Base-by-base conservation (phyloP, 805 yeast species). In the Barnettozyma californica region DNA sequence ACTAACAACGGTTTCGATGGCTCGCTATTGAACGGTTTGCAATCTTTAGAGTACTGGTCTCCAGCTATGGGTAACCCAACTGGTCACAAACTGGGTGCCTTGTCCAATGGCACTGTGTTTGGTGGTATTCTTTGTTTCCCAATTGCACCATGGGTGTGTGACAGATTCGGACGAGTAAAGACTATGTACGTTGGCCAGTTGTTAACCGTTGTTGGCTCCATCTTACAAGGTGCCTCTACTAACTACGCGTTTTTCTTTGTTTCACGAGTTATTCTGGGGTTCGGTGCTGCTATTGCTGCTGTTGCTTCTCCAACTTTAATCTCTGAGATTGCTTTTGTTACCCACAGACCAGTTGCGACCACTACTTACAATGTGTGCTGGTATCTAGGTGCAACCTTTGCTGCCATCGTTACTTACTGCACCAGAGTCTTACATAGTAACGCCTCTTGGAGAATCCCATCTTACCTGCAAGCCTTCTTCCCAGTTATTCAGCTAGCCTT, bases 381-480 rank as follows among this genome's bases (percentile, higher is more conserved):
- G 80, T 75, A 73, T 53, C 55, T 75, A 26, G 82, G 82, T 34
- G 77, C 78, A 13, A 57, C 74, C 45, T 57, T 77, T 42, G 75
- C 81, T 9, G 75, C 78, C 19, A 70, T 76, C 74, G 68, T 71
- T 44, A 66, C 78, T 2, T 75, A 65, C 52, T 80, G 79, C 57
- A 66, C 77, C 13, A 62, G 61, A 49, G 45, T 48, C 39, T 26
- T 61, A 3, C 43, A 23, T 7, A 46, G 55, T 40, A 58, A 64
- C 33, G 70, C 72, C 69, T 65, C 72, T 31, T 78, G 83, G 83
- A 74, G 78, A 62, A 64, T 78, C 46, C 83, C 84, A 34, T 67
- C 79, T 4, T 67, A 68, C 44, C 50, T 78, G 39, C 84, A 79
- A 62, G 77, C 72, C 41, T 56, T 67, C 8, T 63, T 74, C 53